These are phyloP conservation scores for Amoebophrya sp. DNA, from an alignment of 169 alveolate genomes.

Conservation along the genomic window DNA sequence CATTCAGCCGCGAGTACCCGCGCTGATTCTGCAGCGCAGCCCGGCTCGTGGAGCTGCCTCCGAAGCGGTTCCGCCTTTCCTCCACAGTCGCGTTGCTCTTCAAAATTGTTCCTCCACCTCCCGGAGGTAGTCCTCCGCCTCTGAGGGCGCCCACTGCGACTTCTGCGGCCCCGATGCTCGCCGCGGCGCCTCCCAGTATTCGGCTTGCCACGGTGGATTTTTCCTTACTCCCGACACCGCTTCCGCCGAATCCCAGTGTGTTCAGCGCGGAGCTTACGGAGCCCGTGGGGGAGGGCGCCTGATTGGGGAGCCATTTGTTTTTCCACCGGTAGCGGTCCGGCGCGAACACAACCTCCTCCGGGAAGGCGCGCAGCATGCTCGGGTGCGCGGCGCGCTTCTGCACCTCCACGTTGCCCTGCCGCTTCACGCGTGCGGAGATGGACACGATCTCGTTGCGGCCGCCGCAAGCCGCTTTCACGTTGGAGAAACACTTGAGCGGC, in stretches of 20 bases:
- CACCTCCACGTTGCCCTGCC: background rate
- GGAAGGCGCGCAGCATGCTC: background rate
- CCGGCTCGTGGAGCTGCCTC: too few relatives aligned
- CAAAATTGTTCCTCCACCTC: too few relatives aligned
- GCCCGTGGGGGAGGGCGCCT: too few relatives aligned
- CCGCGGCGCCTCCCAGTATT: too few relatives aligned
- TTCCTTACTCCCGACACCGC: background rate
- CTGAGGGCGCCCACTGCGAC: too few relatives aligned
- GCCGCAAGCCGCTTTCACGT: background rate
- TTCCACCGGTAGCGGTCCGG: background rate
- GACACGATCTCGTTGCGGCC: background rate
- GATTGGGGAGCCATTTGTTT: too few relatives aligned
- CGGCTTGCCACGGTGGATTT: too few relatives aligned
- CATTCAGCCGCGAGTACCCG: background rate
- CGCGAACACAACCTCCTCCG: background rate
- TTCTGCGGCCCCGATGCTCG: too few relatives aligned
- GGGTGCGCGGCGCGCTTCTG: background rate
- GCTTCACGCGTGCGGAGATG: background rate
- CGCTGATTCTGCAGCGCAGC: too few relatives aligned
- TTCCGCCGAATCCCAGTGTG: background rate
- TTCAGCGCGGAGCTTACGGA: background rate
- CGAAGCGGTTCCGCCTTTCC: too few relatives aligned
- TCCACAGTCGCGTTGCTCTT: too few relatives aligned
- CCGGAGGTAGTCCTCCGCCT: too few relatives aligned
- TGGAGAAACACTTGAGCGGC: background rate